phyloP scores from a whole-genome alignment of 2,329 filamentous ascomycete species.

The Sporothrix brunneoviolacea region DNA sequence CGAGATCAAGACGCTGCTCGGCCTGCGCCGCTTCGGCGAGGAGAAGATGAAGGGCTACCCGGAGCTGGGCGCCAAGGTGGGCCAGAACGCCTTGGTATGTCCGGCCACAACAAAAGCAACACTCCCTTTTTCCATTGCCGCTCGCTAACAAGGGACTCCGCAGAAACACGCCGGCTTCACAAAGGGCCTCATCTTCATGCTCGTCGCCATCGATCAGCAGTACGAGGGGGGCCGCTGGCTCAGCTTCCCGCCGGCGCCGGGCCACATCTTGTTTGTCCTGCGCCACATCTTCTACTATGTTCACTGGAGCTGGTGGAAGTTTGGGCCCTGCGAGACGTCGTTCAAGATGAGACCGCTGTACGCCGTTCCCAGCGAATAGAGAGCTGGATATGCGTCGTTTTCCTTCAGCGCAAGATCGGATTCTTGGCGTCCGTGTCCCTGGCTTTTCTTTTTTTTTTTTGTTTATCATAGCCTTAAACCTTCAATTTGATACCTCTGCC shows the following conservation, averaged over 20 bases:
- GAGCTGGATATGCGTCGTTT: neutral
- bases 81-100: slow-evolving; percentile 20
- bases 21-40: slow-evolving; percentile 26
- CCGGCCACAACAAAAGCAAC: too few species aligned
- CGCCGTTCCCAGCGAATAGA: slow-evolving; percentile 17
- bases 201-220: slow-evolving; percentile 23
- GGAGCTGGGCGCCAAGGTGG: slow-evolving; percentile 16
- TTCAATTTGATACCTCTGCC: too few species aligned
- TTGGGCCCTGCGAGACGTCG: slow-evolving; percentile 21
- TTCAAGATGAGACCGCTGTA: slow-evolving; percentile 23
- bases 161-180: slow-evolving; percentile 16
- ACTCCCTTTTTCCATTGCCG: too few species aligned
- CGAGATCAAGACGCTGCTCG: slow-evolving; percentile 33
- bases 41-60: slow-evolving; percentile 25
- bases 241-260: slow-evolving; percentile 20
- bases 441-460: too few species aligned
- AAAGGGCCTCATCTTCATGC: slow-evolving; percentile 17
- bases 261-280: slow-evolving; percentile 18
- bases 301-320: slow-evolving; percentile 22
- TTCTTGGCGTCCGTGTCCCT: too few species aligned
- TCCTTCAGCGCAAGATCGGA: too few species aligned
- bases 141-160: too few species aligned
- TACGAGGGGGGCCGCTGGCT: slow-evolving; percentile 29
- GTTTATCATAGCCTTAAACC: too few species aligned
- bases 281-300: slow-evolving; percentile 19